These are phyloP conservation scores for Phytophthora meadii DNA, from an alignment of 352 stramenopile genomes.

Conservation along the genomic window DNA sequence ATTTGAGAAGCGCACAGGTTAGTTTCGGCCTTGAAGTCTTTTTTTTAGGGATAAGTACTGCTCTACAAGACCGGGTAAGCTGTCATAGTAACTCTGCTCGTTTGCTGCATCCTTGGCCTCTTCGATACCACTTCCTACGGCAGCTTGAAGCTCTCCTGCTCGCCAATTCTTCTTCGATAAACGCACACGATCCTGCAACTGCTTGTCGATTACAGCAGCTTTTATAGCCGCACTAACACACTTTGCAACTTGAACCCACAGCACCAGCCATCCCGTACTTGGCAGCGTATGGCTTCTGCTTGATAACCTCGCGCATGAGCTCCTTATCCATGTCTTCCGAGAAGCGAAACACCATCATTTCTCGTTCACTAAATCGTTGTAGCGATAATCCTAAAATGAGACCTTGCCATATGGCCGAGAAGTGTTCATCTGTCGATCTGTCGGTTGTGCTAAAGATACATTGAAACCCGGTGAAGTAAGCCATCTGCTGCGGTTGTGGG, in stretches of 20 bases:
- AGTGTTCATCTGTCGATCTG: background rate
- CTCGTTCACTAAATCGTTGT: background rate
- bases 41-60: background rate
- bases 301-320: background rate
- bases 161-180: no score
- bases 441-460: background rate
- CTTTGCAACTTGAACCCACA: no score
- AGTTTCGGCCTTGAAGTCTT: background rate
- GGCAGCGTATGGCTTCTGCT: background rate
- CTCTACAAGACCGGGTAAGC: background rate
- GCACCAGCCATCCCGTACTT: background rate
- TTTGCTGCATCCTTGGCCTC: background rate
- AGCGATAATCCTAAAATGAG: background rate
- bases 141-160: background rate
- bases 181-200: no score
- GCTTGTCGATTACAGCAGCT: no score
- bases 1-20: constrained; percentile 2
- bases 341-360: background rate
- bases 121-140: background rate
- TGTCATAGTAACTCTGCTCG: background rate
- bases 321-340: background rate
- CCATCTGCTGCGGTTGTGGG: background rate
- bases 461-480: background rate
- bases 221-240: no score
- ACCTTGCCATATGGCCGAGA: background rate